Base-by-base conservation (phyloP, 768 basidiomycete species). In the Lyophyllum atratum region DNA sequence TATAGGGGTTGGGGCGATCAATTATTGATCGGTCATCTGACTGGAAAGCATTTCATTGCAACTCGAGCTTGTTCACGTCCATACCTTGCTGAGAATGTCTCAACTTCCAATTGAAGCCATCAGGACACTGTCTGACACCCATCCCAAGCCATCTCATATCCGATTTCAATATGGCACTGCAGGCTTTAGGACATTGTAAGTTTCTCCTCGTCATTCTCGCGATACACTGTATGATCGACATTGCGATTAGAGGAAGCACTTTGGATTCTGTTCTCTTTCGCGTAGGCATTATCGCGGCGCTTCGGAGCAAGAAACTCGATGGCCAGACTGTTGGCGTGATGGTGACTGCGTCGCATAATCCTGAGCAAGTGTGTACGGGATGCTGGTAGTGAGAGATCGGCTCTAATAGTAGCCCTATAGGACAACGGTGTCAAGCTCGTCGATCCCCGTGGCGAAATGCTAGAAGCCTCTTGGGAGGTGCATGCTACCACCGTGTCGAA, bases 301-400 rank as follows among this genome's bases (percentile, higher is more conserved):
- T 99, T 49, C 78, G 97, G 56, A 98, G 95, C 75, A 97, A 90
- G 77, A 87, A 85, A 60, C 80, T 95, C n/a, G 88, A 89, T 68
- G 94, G 97, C 25, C 90, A 87, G 69, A 89, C 87, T 24, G 90
- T 99, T 64, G 97, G 97, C 15, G 92, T 98, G 21, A 98, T 99
- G 97, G 89, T 99, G 69, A 99, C 97, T 34, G 97, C 97, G 2
- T 96, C 94, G n/a, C 97, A 99, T 74, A 99, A 99, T 70, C 96
- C 97, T n/a, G 95, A 95, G 69, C 82, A 85, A 68, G 95, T 95
- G 66, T 62, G 83, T 67, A 49, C 49, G 40, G 42, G 42, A 12
- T 53, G 44, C 29, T 62, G 15, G 26, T 61, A 52, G 54, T 40
- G 52, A 56, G 29, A 39, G 19, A 52, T 52, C 47, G 55, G n/a